Conservation (phyloP, 1,139 yeast genomes). For the Suhomyces taliae region DNA sequence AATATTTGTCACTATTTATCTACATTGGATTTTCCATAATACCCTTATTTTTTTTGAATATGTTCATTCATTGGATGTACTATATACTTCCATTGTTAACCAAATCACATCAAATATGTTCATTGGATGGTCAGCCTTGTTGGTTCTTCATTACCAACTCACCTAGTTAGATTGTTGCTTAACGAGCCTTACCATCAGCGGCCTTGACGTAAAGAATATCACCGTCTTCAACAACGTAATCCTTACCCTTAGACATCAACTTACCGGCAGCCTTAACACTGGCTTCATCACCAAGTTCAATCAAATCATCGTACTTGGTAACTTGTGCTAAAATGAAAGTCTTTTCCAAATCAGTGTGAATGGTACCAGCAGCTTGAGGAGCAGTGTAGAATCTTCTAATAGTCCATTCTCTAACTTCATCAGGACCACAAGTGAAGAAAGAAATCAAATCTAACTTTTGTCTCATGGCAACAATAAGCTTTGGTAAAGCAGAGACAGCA, state of each 20-base stretch:
- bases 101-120: too few species aligned
- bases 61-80: not conserved
- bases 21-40: too few species aligned
- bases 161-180: slow-evolving; percentile 15
- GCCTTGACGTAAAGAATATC: slow-evolving; percentile 93
- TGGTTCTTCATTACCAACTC: too few species aligned
- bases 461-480: slow-evolving; percentile 83
- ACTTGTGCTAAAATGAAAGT: slow-evolving; percentile 53
- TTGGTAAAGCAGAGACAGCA: slow-evolving; percentile 84
- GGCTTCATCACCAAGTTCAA: slow-evolving; percentile 81
- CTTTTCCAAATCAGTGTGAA: slow-evolving; percentile 62
- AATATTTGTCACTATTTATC: too few species aligned
- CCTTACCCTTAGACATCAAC: slow-evolving; percentile 92
- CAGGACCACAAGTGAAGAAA: slow-evolving; percentile 82
- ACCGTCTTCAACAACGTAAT: slow-evolving; percentile 84
- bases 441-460: slow-evolving; percentile 78
- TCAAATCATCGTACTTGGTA: slow-evolving; percentile 51
- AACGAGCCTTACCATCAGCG: slow-evolving; percentile 86
- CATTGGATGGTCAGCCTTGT: too few species aligned
- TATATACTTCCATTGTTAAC: not conserved
- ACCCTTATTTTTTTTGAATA: too few species aligned
- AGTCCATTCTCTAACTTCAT: slow-evolving; percentile 89
- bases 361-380: slow-evolving; percentile 87
- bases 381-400: slow-evolving; percentile 82
- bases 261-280: slow-evolving; percentile 94